phyloP scores from a whole-genome alignment of 1,284 basidiomycete genomes.

The Trichosporon sp. region DNA sequence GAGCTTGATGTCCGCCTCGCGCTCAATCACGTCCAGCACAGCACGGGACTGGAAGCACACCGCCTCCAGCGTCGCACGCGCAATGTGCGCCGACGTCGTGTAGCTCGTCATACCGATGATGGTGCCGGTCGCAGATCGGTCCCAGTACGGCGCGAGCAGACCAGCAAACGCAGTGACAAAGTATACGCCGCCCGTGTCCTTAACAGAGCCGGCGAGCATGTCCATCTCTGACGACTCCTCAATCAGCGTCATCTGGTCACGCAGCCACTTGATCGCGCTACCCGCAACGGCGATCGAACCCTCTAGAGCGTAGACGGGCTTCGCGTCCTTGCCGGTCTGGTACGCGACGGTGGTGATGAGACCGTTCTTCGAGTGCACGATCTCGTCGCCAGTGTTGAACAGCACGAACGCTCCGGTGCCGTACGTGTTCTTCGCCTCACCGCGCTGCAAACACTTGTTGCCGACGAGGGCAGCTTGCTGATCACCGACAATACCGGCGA shows the following conservation, averaged over 20 bases:
- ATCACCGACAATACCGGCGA: slow-evolving; percentile 90
- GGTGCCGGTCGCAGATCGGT: slow-evolving; percentile 38
- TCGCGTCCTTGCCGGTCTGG: slow-evolving; percentile 65
- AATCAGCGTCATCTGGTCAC: slow-evolving; percentile 84
- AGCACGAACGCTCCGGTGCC: slow-evolving; percentile 94
- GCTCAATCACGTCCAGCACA: slow-evolving; percentile 75
- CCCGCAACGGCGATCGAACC: slow-evolving; percentile 94
- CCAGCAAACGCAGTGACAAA: slow-evolving; percentile 96
- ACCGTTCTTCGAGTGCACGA: slow-evolving; percentile 79
- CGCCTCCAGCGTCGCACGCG: slow-evolving; percentile 88
- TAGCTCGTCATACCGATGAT: slow-evolving; percentile 68
- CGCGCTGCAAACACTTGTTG: slow-evolving; percentile 80
- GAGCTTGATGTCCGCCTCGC: slow-evolving; percentile 53
- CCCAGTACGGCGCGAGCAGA: slow-evolving; percentile 65
- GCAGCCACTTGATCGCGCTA: slow-evolving; percentile 89
- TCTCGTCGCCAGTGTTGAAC: slow-evolving; percentile 79
- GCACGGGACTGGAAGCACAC: slow-evolving; percentile 72
- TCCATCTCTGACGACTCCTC: slow-evolving; percentile 77
- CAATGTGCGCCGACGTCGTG: slow-evolving; percentile 89
- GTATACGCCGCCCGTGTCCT: slow-evolving; percentile 85
- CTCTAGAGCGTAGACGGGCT: slow-evolving; percentile 87
- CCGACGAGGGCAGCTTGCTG: slow-evolving; percentile 95
- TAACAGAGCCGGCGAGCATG: slow-evolving; percentile 68
- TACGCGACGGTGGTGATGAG: slow-evolving; percentile 89
- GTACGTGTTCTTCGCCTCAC: slow-evolving; percentile 91